Base-by-base conservation (phyloP, 495 filamentous ascomycete genomes). In the Trichoderma virens region DNA sequence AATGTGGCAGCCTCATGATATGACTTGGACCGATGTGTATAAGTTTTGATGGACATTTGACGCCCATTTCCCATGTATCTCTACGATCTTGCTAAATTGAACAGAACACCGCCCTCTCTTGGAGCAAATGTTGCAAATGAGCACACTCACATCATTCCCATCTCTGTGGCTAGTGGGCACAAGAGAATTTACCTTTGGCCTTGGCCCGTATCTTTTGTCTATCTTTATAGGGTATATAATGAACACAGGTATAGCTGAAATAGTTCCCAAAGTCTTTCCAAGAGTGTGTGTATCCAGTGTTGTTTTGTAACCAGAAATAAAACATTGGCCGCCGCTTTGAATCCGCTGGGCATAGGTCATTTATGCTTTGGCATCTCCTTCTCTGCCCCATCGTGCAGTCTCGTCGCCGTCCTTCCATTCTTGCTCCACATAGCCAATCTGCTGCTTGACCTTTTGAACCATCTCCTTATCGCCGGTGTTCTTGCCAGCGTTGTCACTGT, bases 401-500 rank as follows among this genome's bases (percentile, higher is more conserved):
- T 98, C 94, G 67, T 98, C 89, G 4, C 92, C 93, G 13, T 85
- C 83, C 35, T 81, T 81, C 93, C 93, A 98, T 1, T 80, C 74
- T 70, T 88, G 88, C 74, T 98, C 94, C 23, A 87, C 76, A 67
- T 98, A 98, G 0, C 92, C 91, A 13, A 98, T 75, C 63, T 85
- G 79, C 69, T 84, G 78, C 85, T 98, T 98, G 41, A 97, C 93
- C 68, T 86, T 82, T 62, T 85, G 82, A 3, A 98, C 89, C 11
- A 86, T 92, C 32, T 77, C 80, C 69, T 83, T 82, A 68, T 97
- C 90, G 14, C 94, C 94, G 0, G 92, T 98, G 66, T 98, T 98
- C 81, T 98, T 98, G 47, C 92, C 92, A 69, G 90, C 83, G 71
- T 98, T 97, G 72, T 98, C 94, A 68, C 93, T 77, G 30, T 23